phyloP scores from a whole-genome alignment of 176 grass and related monocot species.

The Saccharum spontaneum region DNA sequence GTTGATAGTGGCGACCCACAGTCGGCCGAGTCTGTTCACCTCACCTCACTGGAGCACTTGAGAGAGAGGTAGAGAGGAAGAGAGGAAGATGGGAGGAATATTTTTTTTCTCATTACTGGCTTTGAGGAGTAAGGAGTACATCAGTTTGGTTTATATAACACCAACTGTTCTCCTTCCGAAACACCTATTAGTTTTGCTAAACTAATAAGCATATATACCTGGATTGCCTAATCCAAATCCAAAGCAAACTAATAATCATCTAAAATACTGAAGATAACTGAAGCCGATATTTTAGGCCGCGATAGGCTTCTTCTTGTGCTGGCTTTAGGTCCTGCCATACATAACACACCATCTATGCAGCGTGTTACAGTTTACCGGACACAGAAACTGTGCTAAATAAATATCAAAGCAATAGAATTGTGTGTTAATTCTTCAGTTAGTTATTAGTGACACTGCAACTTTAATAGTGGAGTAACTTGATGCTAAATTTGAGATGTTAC shows the following conservation, averaged over 20 bases:
- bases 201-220: not conserved
- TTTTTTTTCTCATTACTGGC: not conserved
- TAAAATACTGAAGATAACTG: not conserved
- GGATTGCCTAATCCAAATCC: not conserved
- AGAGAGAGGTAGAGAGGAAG: not conserved
- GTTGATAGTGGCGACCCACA: not conserved
- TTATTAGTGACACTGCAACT: not conserved
- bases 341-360: not conserved
- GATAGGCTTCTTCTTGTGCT: not conserved
- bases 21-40: not conserved
- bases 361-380: not conserved
- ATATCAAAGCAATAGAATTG: not conserved
- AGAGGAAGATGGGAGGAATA: not conserved
- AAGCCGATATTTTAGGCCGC: not conserved
- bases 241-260: not conserved
- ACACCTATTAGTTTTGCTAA: not conserved
- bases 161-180: not conserved
- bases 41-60: not conserved
- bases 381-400: not conserved
- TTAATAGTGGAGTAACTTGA: not conserved
- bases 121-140: not conserved
- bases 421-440: not conserved
- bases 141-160: not conserved
- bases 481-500: conserved; percentile 5
- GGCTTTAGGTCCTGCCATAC: not conserved